Evolutionary conservation across 2,329 filamentous ascomycete genomes (phyloP), one percentile per base, ranked within the genome.

Genomic region (Claviceps citrina): DNA sequence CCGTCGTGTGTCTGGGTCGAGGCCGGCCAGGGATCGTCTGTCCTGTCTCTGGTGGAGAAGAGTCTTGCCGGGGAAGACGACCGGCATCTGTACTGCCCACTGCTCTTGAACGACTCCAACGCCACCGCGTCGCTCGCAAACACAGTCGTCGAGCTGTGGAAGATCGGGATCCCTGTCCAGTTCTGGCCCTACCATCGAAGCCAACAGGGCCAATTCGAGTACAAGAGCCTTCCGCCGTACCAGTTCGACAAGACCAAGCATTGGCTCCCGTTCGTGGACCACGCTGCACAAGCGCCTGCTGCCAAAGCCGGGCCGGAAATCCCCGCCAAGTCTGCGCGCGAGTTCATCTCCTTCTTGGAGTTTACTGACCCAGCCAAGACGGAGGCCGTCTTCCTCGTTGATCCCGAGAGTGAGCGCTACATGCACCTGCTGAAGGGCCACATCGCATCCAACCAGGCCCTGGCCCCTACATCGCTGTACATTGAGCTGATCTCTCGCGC

Each of bases 171-270:
- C 0, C 22, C 32, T 0, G 44, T 58, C 0, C 40, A 52, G 0
- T 64, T 58, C 48, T 70, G 66, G 67, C 36, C 51, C 0, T 57
- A 62, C 31, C 57, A 44, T 13, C 15, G 22, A 3, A 12, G 5
- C 0, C 60, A 66, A 38, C 54, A 43, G 0, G 1, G 13, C 2
- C 37, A 48, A 0, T 47, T 54, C 20, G 27, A 35, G 0, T 43
- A 38, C 0, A 18, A 62, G 3, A 25, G 55, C 0, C 48, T 67
- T 0, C 64, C 63, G 0, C 59, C 62, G 0, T 65, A 66, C 40
- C 63, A 66, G 32, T 66, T 67, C 42, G 61, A 65, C 12, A 56
- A 59, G 33, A 36, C 48, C 0, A 39, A 48, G 0, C 63, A 66
- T 37, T 66, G 63, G 63, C 35, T 65, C 10, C 52, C 60, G 2